Percentiles rank a stretch among this genome's conserved stretches.
Evolutionary conservation across 164 flowering plant genomes (phyloP).

Genomic region (Macadamia integrifolia): DNA sequence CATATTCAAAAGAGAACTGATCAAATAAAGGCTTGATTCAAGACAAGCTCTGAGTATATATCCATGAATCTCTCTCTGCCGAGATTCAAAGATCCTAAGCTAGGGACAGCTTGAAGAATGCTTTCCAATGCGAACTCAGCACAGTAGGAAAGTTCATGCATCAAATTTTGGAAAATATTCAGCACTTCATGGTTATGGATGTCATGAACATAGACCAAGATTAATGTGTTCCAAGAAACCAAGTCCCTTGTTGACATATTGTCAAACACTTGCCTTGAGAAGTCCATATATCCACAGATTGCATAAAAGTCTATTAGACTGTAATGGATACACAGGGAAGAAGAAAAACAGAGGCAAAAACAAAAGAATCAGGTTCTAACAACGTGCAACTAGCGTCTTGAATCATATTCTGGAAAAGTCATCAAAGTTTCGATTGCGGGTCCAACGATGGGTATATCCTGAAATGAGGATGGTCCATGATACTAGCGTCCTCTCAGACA

Average conservation of each 20-base stretch:
- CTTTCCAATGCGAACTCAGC: constrained; percentile 26
- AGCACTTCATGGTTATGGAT: constrained; percentile 17
- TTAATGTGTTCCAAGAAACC: constrained; percentile 33
- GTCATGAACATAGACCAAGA: constrained; percentile 23
- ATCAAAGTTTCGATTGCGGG: constrained; percentile 13
- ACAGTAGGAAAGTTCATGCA: constrained; percentile 11
- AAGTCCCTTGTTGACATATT: constrained; percentile 19
- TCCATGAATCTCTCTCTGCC: constrained; percentile 25
- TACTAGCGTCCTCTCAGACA: constrained; percentile 21
- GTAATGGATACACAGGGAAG: constrained; percentile 24
- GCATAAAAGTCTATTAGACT: constrained; percentile 31
- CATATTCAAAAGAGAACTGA: constrained; percentile 30
- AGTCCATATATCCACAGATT: constrained; percentile 22
- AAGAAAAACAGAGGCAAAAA: constrained; percentile 19
- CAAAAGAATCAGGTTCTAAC: constrained; percentile 23
- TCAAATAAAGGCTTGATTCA: constrained; percentile 17
- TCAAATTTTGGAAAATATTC: constrained; percentile 18
- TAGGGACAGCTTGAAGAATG: constrained; percentile 21
- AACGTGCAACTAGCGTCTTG: not conserved
- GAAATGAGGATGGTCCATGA: constrained; percentile 34
- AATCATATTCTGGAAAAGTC: constrained; percentile 18
- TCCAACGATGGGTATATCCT: constrained; percentile 24
- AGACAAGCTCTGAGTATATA: constrained; percentile 26
- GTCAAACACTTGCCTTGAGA: constrained; percentile 17
- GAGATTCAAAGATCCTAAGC: constrained; percentile 12